Evolutionary conservation across 1,139 yeast species (phyloP).

Genomic region (Scheffersomyces insectosa): DNA sequence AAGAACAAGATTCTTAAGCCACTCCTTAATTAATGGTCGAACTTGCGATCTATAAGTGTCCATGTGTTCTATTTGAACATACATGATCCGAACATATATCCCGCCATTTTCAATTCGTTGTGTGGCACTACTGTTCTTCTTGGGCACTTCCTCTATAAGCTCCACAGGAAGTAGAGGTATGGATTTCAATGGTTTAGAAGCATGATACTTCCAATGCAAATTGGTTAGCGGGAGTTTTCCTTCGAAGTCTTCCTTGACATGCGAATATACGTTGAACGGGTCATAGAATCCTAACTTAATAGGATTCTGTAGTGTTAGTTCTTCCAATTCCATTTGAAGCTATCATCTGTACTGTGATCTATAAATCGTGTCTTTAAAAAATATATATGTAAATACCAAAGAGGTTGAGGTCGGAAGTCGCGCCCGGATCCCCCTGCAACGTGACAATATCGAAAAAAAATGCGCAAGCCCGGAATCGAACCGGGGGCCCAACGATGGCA

Average conservation of each 20-base stretch:
- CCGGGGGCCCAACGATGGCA: slow-evolving; percentile 18
- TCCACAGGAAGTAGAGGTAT: slow-evolving; percentile 62
- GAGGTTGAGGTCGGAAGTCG: not conserved
- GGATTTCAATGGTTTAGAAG: slow-evolving; percentile 61
- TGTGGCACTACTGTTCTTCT: slow-evolving; percentile 6
- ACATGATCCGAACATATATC: slow-evolving; percentile 66
- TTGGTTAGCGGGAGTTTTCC: slow-evolving; percentile 65
- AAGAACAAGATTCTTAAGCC: slow-evolving; percentile 61
- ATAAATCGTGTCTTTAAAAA: not conserved
- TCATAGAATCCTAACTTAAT: slow-evolving; percentile 74
- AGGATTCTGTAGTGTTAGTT: slow-evolving; percentile 23
- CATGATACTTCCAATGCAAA: slow-evolving; percentile 72
- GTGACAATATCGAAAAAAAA: slow-evolving; percentile 1
- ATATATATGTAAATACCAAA: not conserved
- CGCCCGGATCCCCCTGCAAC: not conserved
- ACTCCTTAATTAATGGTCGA: slow-evolving; percentile 77
- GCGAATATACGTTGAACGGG: slow-evolving; percentile 70
- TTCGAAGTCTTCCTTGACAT: slow-evolving; percentile 52
- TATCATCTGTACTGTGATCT: not conserved
- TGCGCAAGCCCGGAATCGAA: slow-evolving; percentile 16
- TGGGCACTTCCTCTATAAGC: slow-evolving; percentile 63
- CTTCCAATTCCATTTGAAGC: slow-evolving; percentile 6
- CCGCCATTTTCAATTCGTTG: not conserved
- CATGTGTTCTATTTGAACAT: slow-evolving; percentile 62
- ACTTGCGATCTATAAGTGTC: slow-evolving; percentile 80